Base-by-base conservation (phyloP, 1,284 basidiomycete genomes). In the Volvariella volvacea region DNA sequence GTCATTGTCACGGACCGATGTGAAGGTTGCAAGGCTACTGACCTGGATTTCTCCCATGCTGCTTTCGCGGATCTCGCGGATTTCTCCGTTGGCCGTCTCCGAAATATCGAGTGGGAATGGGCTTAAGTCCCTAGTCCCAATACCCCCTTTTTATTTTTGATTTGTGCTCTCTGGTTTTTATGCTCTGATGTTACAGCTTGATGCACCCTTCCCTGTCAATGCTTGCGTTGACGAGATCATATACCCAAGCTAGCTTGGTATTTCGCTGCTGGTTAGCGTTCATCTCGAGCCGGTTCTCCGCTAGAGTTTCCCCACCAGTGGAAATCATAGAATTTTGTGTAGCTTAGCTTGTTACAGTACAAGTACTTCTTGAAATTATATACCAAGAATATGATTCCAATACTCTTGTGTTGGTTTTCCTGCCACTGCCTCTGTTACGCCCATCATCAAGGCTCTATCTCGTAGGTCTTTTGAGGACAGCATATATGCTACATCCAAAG, bases 1-100 rank as follows among this genome's bases (percentile, higher is more conserved):
- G 74, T 83, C 25, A 61, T 60, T 0, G 57, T 86, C 48, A 70
- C 67, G 0, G 86, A 89, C 58, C 70, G 83, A 25, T 89, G 86
- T 56, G 58, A 45, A 3, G 82, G 57, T 9, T 88, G 83, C 52
- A 49, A 47, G 0, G 2, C 59, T 12, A 67, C 59, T 38, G 70
- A 75, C 54, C 69, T 86, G 46, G 81, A 83, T 60, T 68, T 81
- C 52, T 78, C 78, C 15, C 77, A 74, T 2, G 2, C 59, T 7
- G 79, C 79, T 3, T 87, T 87, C 62, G 2, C 54, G 1, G 1
- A 53, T 4, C 58, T 74, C 41, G 65, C 67, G 4, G 50, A 56
- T 48, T 39, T 50, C 9, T 42, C 52, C 25, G 36, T 70, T n/a
- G 84, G 84, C 25, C 77, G 81, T 47, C 59, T 86, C 51, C 39